A percentile compares a stretch with the other conserved stretches of the same genome.
Evolutionary conservation across 345 rosid genomes (phyloP).

Genomic region (Eucalyptus dawsonii): DNA sequence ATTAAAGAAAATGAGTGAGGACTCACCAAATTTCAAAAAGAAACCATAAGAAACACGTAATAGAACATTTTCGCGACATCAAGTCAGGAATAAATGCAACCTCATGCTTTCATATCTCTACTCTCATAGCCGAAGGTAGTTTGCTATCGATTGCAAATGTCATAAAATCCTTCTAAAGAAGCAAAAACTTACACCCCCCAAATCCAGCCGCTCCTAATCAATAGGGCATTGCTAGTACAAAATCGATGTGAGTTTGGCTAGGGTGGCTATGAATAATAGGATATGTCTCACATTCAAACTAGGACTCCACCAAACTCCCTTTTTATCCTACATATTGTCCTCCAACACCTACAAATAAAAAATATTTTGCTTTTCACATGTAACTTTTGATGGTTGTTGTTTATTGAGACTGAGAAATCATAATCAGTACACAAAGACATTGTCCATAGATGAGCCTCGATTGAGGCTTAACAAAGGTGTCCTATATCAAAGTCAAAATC

Average conservation of each 20-base stretch:
- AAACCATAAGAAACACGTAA: no score
- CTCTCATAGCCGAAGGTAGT: not conserved
- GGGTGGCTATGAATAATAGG: no score
- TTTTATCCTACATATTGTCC: accelerated
- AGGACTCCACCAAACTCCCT: no score
- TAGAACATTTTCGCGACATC: not conserved
- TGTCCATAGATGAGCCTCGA: not conserved
- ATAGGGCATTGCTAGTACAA: no score
- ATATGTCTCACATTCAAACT: no score
- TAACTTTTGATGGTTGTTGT: not conserved
- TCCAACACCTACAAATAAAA: no score
- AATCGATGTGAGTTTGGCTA: no score
- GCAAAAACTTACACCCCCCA: no score
- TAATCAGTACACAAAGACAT: not conserved
- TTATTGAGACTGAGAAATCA: not conserved
- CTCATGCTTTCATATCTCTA: not conserved
- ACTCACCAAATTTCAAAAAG: not conserved
- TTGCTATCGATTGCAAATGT: not conserved
- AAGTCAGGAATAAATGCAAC: not conserved
- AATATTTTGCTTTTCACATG: no score
- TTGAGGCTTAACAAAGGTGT: not conserved
- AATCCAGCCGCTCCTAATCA: no score
- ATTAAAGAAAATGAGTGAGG: no score
- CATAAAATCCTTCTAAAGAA: not conserved
- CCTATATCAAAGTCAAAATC: no score